Evolutionary conservation across 1,284 basidiomycete species (phyloP).

Genomic region (Pterulicium gracile): DNA sequence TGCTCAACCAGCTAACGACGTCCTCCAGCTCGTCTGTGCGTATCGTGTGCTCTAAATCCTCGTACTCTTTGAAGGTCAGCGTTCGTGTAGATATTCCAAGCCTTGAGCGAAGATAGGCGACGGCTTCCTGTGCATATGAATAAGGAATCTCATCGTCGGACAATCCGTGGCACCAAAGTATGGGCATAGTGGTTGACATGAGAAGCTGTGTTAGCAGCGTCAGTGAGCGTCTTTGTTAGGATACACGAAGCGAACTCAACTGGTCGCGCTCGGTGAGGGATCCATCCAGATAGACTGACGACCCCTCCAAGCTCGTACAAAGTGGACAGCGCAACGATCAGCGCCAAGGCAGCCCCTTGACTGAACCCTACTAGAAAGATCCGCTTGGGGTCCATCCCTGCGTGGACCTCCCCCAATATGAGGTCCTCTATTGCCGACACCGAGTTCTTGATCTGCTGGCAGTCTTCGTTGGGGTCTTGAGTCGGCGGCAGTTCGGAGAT

Average conservation of each 20-base stretch:
- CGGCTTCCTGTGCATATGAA: not conserved
- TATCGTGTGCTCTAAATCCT: conserved; percentile 1
- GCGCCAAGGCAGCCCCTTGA: conserved; percentile 29
- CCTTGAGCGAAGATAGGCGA: not conserved
- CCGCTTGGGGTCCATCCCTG: conserved; percentile 22
- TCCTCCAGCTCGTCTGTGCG: not conserved
- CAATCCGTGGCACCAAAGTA: conserved; percentile 5
- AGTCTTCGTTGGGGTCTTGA: conserved; percentile 19
- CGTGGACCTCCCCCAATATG: conserved; percentile 27
- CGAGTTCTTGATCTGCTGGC: conserved; percentile 21
- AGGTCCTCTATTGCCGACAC: conserved; percentile 25
- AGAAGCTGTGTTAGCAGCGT: not conserved
- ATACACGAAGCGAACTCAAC: conserved; percentile 15
- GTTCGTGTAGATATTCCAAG: not conserved
- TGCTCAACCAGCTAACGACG: not conserved
- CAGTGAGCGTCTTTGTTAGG: not conserved
- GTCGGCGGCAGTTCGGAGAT: conserved; percentile 24
- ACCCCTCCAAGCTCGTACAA: conserved; percentile 33
- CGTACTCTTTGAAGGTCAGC: not conserved
- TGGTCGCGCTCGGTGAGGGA: conserved; percentile 23
- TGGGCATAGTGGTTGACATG: not conserved
- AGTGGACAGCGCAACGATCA: conserved; percentile 28
- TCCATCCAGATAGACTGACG: conserved; percentile 32
- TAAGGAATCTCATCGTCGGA: conserved; percentile 2
- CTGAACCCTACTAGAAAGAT: conserved; percentile 34